Percentiles rank a stretch among this genome's conserved stretches.
Evolutionary conservation across 2,329 filamentous ascomycete species (phyloP).

Genomic region (Aureobasidium sp.): DNA sequence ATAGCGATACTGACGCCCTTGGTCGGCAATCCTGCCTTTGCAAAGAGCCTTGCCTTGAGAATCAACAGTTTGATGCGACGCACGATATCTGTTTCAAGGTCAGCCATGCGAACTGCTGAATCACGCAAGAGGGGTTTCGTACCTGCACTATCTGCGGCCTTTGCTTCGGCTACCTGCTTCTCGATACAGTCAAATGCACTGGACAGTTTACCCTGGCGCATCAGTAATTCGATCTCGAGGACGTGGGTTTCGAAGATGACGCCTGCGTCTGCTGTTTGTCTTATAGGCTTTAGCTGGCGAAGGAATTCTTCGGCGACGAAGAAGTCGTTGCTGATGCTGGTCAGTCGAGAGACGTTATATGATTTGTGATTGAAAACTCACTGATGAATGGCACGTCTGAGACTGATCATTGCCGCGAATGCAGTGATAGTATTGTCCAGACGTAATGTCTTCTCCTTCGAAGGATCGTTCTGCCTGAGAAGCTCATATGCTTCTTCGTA

Average conservation of each 20-base stretch:
- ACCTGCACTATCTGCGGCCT: constrained; percentile 37
- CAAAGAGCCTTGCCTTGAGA: constrained; percentile 63
- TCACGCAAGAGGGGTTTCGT: background rate
- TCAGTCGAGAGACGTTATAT: background rate
- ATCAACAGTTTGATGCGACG: constrained; percentile 64
- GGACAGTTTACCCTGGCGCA: constrained; percentile 44
- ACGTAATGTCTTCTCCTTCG: constrained; percentile 64
- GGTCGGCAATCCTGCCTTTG: constrained; percentile 59
- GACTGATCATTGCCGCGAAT: constrained; percentile 57
- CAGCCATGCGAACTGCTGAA: background rate
- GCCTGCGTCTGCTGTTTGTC: constrained; percentile 44
- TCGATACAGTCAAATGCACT: constrained; percentile 49
- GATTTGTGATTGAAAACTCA: constrained; percentile 18
- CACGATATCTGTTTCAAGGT: constrained; percentile 48
- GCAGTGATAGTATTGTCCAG: constrained; percentile 65
- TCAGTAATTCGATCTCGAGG: constrained; percentile 51
- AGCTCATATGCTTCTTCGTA: constrained; percentile 60
- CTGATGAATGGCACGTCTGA: constrained; percentile 54
- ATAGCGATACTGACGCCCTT: constrained; percentile 70
- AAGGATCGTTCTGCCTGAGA: constrained; percentile 52
- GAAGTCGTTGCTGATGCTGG: constrained; percentile 43
- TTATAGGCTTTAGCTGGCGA: constrained; percentile 45
- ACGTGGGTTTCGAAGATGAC: constrained; percentile 51
- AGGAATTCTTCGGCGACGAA: constrained; percentile 50
- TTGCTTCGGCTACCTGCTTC: constrained; percentile 41